Base-by-base conservation (phyloP, 2,329 filamentous ascomycete genomes). In the Colletotrichum horii region DNA sequence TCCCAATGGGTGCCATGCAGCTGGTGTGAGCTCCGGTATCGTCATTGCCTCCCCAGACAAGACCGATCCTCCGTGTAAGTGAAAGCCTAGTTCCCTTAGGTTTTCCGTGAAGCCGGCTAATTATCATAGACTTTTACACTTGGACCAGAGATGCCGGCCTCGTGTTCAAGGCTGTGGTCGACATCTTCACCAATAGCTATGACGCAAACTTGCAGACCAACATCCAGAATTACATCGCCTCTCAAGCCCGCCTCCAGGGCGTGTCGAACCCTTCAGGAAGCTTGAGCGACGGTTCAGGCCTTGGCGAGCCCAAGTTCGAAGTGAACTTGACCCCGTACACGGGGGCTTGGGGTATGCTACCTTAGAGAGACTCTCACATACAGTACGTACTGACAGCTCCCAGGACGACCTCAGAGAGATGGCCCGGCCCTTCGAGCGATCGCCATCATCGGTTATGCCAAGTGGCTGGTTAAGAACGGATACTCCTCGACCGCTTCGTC, bases 81-180 rank as follows among this genome's bases (percentile, higher is more conserved):
- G 22, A 4, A 5, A 16, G 5, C 30, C 8, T 34, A 8, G 5
- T 34, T 11, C 12, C 19, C 38, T n/a, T 5, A n/a, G 38, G 19
- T n/a, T 48, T 12, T 48, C 19, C 34, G 19, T 26, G 22, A 8
- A 26, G 34, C 14, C 22, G 19, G 30, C n/a, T 64, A 26, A 34
- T 43, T 14, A 6, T 43, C 9, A 26, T 68, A 95, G 93, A 96
- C 83, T 96, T 90, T 81, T 96, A 92, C 80, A 95, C 93, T 1
- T 96, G 94, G 94, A 95, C 93, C 2, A 87, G 94, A 80, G 94
- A 96, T 82, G 90, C 93, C 19, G 93, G 92, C 28, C 87, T 96
- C 34, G 91, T 92, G 4, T 91, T 94, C 85, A 95, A 95, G 84
- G 86, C 87, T 28, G 84, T 96, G 19, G 87, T 94, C 11, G 94